Evolutionary conservation across 495 filamentous ascomycete genomes (phyloP), one percentile per base, ranked within the genome.

Genomic region (Bacidia gigantensis): DNA sequence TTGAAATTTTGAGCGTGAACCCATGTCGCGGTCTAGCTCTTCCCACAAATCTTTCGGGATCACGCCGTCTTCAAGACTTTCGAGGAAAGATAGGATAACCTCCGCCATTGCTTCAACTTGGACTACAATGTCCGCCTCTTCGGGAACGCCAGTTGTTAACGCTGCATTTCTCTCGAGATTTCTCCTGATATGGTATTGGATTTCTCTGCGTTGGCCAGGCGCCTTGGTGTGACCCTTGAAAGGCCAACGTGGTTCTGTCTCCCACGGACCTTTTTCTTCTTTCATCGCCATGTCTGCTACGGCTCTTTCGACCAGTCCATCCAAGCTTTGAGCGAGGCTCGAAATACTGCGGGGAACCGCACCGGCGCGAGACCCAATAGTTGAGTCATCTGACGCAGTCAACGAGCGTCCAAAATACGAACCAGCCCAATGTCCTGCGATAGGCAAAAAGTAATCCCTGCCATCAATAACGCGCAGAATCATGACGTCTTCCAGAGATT

Each of bases 301-400:
- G 2, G 76, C 80, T 11, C 87, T 77, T 54, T 89, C 84, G 2
- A 74, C 74, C 41, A 95, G 69, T 44, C 74, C 73, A 57, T 90
- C 87, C 57, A 95, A 94, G 93, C 26, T 96, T 75, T 58, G 95
- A 89, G 35, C 82, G 76, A 0, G 92, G 89, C 11, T 85, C 83
- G 76, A 57, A 74, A 73, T 54, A 81, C 75, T 64, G 63, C 52
- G 72, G 65, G 21, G 67, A 68, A 58, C 69, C 63, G 57, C 92
- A 86, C 46, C 86, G 81, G 38, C 97, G 5, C 29, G 5, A 35
- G 29, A 14, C 7, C 7, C 5, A 35, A 14, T 5, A 35, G 7
- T 35, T 35, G 29, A 14, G 14, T 5, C 5, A 35, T 35, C 29
- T 7, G 29, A 35, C n/a, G n/a, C n/a, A n/a, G n/a, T n/a, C 29